These are phyloP conservation scores for Aureobasidium subglaciale DNA, from an alignment of 2,329 filamentous ascomycete species.

Conservation along the genomic window DNA sequence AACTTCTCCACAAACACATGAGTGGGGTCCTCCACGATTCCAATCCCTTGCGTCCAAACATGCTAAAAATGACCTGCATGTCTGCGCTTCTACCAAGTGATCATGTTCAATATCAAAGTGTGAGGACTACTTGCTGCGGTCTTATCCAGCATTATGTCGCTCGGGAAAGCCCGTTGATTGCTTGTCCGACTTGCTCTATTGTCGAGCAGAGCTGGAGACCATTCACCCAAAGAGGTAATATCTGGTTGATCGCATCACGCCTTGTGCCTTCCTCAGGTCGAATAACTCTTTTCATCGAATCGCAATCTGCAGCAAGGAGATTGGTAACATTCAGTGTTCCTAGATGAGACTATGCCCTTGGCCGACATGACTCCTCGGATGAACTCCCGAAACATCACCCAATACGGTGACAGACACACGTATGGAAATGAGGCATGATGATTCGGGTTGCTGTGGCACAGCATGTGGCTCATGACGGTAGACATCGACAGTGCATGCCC, in stretches of 20 bases:
- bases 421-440: neutral
- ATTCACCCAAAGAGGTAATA: neutral
- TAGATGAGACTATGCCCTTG: neutral
- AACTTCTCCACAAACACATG: neutral
- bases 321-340: too few species aligned
- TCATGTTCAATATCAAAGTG: too few species aligned
- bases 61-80: neutral
- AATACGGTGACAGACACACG: neutral
- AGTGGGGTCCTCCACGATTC: neutral
- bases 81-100: neutral
- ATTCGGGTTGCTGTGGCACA: slow-evolving; percentile 8
- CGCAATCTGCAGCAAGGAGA: neutral
- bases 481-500: neutral
- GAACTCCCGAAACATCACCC: neutral
- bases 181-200: neutral
- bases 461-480: neutral
- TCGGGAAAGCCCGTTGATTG: too few species aligned
- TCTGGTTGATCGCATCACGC: neutral
- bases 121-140: too few species aligned
- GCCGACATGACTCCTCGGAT: neutral
- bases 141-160: too few species aligned
- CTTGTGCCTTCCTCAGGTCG: neutral
- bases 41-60: neutral
- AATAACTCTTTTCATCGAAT: neutral
- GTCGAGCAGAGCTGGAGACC: neutral